These are phyloP conservation scores for Thuja plicata DNA, from an alignment of 83 land plant genomes.

Conservation along the genomic window DNA sequence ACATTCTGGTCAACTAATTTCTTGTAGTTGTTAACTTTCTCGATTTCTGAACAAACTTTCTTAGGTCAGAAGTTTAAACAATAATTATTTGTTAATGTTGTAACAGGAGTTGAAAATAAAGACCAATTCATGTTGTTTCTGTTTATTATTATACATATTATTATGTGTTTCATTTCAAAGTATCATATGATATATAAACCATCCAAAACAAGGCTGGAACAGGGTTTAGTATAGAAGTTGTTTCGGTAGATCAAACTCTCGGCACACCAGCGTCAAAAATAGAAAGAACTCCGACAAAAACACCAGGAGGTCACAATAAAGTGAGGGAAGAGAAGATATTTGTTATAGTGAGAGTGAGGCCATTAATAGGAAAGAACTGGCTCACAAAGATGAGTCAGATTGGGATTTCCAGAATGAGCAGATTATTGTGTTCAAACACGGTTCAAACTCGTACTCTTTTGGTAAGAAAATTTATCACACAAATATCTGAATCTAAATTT, in stretches of 20 bases:
- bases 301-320: conserved; percentile 37
- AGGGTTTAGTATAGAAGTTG: not conserved
- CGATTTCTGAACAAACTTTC: too few species aligned
- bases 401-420: conserved; percentile 85
- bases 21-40: too few species aligned
- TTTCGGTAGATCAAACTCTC: conserved; percentile 16
- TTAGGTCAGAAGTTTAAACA: too few species aligned
- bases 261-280: too few species aligned
- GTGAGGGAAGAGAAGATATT: conserved; percentile 85
- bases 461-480: conserved; percentile 32
- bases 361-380: conserved; percentile 69
- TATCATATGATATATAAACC: too few species aligned
- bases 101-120: too few species aligned
- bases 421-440: conserved; percentile 55
- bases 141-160: too few species aligned
- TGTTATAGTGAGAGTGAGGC: conserved; percentile 87
- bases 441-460: conserved; percentile 57
- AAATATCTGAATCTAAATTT: not conserved
- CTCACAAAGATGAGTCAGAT: conserved; percentile 69
- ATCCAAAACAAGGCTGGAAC: too few species aligned
- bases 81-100: too few species aligned
- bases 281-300: conserved; percentile 48
- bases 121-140: too few species aligned
- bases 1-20: too few species aligned
- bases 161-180: too few species aligned